These are phyloP conservation scores for Phytophthora lateralis DNA, from an alignment of 352 stramenopile genomes.

Conservation along the genomic window DNA sequence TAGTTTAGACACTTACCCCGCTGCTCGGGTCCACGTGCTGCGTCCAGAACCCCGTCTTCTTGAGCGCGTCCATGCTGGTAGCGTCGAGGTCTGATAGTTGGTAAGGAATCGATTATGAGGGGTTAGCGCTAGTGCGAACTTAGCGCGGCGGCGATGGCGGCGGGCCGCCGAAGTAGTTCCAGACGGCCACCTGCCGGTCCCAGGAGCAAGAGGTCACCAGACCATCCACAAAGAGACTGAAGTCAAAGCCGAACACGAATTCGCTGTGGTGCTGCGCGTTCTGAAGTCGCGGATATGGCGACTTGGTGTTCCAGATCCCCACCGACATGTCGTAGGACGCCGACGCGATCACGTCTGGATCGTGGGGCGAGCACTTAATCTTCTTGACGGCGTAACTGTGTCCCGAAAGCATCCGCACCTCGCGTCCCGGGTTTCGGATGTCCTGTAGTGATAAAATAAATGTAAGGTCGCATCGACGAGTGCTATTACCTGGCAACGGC, in stretches of 20 bases:
- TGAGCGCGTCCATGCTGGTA: conserved; percentile 37
- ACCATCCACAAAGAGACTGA: conserved; percentile 83
- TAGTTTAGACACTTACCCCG: conserved; percentile 42
- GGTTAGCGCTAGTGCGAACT: conserved; percentile 29
- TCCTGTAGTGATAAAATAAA: conserved; percentile 47
- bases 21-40: conserved; percentile 63
- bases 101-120: conserved; percentile 17
- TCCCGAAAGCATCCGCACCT: conserved; percentile 73
- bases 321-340: conserved; percentile 93
- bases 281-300: conserved; percentile 77
- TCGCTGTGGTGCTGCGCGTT: conserved; percentile 83
- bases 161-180: conserved; percentile 82
- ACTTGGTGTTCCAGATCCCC: conserved; percentile 87
- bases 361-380: conserved; percentile 88
- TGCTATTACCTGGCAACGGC: conserved; percentile 3
- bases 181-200: conserved; percentile 76
- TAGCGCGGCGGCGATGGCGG: conserved; percentile 44
- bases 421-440: conserved; percentile 68
- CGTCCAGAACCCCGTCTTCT: conserved; percentile 78
- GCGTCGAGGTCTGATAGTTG: conserved; percentile 9
- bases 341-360: conserved; percentile 78
- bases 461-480: neutral
- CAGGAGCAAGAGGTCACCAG: conserved; percentile 80
- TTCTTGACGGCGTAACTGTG: conserved; percentile 86
- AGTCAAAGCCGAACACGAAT: conserved; percentile 89